Base-by-base conservation (phyloP, 202 grass and related monocot species). In the Bolboschoenoplectus hybrid region DNA sequence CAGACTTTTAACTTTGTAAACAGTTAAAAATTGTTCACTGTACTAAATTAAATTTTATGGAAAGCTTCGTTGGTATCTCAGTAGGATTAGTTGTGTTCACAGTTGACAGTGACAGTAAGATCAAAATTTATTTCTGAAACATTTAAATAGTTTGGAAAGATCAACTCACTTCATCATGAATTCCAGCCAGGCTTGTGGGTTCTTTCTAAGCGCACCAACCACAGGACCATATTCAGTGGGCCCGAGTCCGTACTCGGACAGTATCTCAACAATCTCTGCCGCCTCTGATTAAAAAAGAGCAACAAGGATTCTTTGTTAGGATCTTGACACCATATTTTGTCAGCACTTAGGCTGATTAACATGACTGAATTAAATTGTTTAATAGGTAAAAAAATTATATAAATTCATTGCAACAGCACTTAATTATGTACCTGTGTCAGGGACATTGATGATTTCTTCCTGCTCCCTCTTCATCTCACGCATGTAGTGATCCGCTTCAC, bases 121-220 rank as follows among this genome's bases (percentile, higher is more conserved):
- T 68, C 41, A 65, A 34, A 26, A 49, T 76, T 82, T 36, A 9
- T 47, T 47, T 58, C 5, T 1, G 3, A 7, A 81, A 81, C 14
- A 43, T 4, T 41, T 16, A 70, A 67, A 72, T 85, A 74, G 3
- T 34, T 67, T 36, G 8, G 3, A 78, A 20, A 66, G 9, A 70
- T 20, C 11, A 10, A 32, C 49, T 74, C 71, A 95, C 96, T 96
- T 98, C 96, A 98, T 98, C 96, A 98, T 98, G 92, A 98, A 98
- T 67, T 98, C 96, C 40, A 96, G 91, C 96, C 93, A 98, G 46
- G 91, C 90, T 84, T 92, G 90, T 14, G 91, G 93, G 85, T 98
- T 98, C 67, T 83, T 85, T 68, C 93, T 87, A 62, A 98, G 93
- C 0, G 93, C 81, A 72, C 2, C 85, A n/a, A 98, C 96, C 4